These are phyloP conservation scores for Colletotrichum siamense DNA, from an alignment of 2,329 filamentous ascomycete genomes.

Conservation along the genomic window DNA sequence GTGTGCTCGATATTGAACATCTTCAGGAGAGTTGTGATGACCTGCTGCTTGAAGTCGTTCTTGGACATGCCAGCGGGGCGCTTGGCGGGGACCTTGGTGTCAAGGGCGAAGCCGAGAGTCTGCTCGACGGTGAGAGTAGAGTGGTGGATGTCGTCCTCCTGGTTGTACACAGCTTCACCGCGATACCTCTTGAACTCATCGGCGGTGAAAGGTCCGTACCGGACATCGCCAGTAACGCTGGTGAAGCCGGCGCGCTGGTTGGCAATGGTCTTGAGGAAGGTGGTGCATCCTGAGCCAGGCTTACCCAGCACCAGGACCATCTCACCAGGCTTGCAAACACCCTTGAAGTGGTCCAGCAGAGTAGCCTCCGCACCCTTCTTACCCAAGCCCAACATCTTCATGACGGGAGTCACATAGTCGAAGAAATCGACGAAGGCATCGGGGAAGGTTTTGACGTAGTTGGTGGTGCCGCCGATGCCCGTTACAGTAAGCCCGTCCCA, in stretches of 20 bases:
- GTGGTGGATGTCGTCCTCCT: conserved; percentile 86
- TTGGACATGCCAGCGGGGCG: conserved; percentile 76
- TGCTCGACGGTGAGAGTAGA: conserved; percentile 87
- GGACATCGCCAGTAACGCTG: conserved; percentile 69
- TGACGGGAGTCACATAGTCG: conserved; percentile 72
- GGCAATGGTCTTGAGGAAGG: conserved; percentile 71
- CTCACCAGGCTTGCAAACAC: conserved; percentile 79
- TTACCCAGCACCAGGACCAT: conserved; percentile 86
- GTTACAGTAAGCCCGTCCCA: conserved; percentile 81
- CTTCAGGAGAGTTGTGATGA: conserved; percentile 77
- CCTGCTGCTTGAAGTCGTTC: conserved; percentile 75
- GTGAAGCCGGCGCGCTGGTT: conserved; percentile 68
- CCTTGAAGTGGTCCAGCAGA: conserved; percentile 75
- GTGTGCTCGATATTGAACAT: conserved; percentile 97
- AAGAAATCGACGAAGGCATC: conserved; percentile 79
- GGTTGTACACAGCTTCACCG: conserved; percentile 85
- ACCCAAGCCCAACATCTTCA: conserved; percentile 67
- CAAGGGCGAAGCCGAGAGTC: conserved; percentile 83
- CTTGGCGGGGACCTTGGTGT: conserved; percentile 84
- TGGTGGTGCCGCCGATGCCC: conserved; percentile 76
- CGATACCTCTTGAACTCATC: conserved; percentile 77
- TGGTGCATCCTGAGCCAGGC: conserved; percentile 76
- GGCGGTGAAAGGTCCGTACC: conserved; percentile 76
- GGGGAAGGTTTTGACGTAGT: conserved; percentile 77
- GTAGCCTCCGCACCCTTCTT: conserved; percentile 75